Evolutionary conservation across 192 early-diverging fungal species (phyloP), one percentile per base, ranked within the genome.

Genomic region (Gorgonomyces haynaldii): DNA sequence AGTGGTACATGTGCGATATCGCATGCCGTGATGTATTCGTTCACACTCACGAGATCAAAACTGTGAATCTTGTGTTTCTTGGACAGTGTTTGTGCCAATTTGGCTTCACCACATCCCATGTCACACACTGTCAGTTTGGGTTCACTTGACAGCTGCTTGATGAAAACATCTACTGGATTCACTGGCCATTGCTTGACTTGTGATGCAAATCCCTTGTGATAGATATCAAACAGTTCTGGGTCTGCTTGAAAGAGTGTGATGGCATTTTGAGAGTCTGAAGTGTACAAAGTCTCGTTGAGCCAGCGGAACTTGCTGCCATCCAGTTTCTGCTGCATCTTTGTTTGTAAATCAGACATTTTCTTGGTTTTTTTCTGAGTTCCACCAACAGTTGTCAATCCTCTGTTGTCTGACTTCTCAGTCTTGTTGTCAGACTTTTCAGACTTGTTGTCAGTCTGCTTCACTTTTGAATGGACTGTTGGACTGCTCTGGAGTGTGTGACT

Each of bases 201-300:
- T 12, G 81, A 72, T 6, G 85, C 74, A 76, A 96, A 98, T 0
- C 95, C 95, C 50, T 78, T 70, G 61, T 98, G 95, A 53, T 98
- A 98, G 57, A 91, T 84, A 27, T 85, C 81, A 72, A 96, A 98
- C n/a, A 88, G 62, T 45, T 84, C 81, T 0, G 91, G 90, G 30
- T 89, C 79, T 31, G 82, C 62, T 50, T 79, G 74, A 51, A 96
- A 89, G 25, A 95, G 62, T 9, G 71, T 52, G 45, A 81, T 82
- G 0, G 88, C 80, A 10, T 83, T 72, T 17, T 76, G 60, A 25
- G 88, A 84, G 0, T 72, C 73, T 12, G 83, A 81, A 9, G 91
- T 96, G 62, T 98, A 98, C 21, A 98, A 76, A 31, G 84, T 58
- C 63, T 98, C 96, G 64, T 98, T 98, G 56, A 98, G 71, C 84